Base-by-base conservation (phyloP, 2,329 filamentous ascomycete species). In the Pseudogymnoascus sp. region DNA sequence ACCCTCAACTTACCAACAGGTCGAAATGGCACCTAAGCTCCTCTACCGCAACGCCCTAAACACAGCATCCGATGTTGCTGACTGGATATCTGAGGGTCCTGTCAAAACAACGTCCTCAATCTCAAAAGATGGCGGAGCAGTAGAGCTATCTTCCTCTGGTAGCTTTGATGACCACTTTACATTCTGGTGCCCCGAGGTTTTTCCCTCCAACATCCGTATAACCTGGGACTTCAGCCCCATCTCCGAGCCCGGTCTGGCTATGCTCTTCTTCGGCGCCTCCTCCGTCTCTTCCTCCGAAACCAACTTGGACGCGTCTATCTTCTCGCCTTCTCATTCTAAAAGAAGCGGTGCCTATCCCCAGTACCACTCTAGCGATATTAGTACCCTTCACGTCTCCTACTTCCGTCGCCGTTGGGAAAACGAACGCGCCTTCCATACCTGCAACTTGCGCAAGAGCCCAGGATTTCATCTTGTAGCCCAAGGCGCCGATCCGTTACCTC, bases 241-340 rank as follows among this genome's bases (percentile, higher is more conserved):
- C 42, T 65, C 68, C 36, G 72, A 74, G 63, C 72, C 72, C 2
- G 72, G 72, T 3, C 68, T 74, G 7, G 72, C 72, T 42, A 73
- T 74, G 70, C 70, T 74, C 66, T 74, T 74, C 67, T 74, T 74
- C 65, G 72, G 71, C 60, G 72, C 71, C 26, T 67, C 70, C 8
- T 68, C 71, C 1, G 65, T 70, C 26, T 28, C 26, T 7, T 69
- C 69, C 13, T 69, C 69, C 35, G 35, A 36, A n/a, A n/a, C 35
- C 11, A 36, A 36, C 13, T 4, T 13, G 3, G 35, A 36, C 35
- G 35, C 35, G 11, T 68, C 69, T 65, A 71, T 74, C 65, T 74
- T 74, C 64, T 70, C 72, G 57, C 65, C 66, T 7, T 62, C 64
- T 28, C 65, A 74, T 0, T 65, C 64, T 50, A 68, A 70, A 8